These are phyloP conservation scores for Alectoria sarmentosa DNA, from an alignment of 495 filamentous ascomycete species.

Conservation along the genomic window DNA sequence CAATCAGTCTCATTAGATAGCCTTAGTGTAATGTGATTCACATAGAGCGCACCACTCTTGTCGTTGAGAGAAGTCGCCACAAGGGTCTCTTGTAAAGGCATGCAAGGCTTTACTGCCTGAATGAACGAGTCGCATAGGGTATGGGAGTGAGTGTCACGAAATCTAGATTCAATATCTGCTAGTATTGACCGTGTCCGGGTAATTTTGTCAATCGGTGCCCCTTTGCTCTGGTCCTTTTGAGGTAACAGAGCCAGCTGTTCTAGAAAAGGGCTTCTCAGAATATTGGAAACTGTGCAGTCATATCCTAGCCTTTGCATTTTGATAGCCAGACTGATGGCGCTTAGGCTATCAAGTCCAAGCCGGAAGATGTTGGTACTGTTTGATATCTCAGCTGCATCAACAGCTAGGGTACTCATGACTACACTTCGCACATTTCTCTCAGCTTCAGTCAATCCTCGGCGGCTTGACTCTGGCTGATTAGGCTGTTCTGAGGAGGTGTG, in stretches of 20 bases:
- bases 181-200: slow-evolving; percentile 22
- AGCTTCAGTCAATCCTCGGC: slow-evolving; percentile 3
- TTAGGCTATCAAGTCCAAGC: slow-evolving; percentile 41
- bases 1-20: slow-evolving; percentile 44
- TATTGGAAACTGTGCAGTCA: slow-evolving; percentile 50
- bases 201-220: neutral
- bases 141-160: slow-evolving; percentile 43
- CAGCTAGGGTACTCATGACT: slow-evolving; percentile 6
- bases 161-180: slow-evolving; percentile 43
- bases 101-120: slow-evolving; percentile 35
- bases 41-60: slow-evolving; percentile 57
- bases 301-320: slow-evolving; percentile 53
- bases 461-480: neutral
- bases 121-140: slow-evolving; percentile 24
- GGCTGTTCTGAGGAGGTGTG: neutral
- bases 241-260: slow-evolving; percentile 38
- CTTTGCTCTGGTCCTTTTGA: neutral
- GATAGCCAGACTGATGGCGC: slow-evolving; percentile 53
- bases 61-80: slow-evolving; percentile 66
- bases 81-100: slow-evolving; percentile 79
- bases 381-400: slow-evolving; percentile 41
- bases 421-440: slow-evolving; percentile 14
- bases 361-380: slow-evolving; percentile 46
- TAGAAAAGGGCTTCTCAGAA: slow-evolving; percentile 62
- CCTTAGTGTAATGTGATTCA: slow-evolving; percentile 67